Conservation (phyloP, 495 filamentous ascomycete species). For the Neurospora sp. region DNA sequence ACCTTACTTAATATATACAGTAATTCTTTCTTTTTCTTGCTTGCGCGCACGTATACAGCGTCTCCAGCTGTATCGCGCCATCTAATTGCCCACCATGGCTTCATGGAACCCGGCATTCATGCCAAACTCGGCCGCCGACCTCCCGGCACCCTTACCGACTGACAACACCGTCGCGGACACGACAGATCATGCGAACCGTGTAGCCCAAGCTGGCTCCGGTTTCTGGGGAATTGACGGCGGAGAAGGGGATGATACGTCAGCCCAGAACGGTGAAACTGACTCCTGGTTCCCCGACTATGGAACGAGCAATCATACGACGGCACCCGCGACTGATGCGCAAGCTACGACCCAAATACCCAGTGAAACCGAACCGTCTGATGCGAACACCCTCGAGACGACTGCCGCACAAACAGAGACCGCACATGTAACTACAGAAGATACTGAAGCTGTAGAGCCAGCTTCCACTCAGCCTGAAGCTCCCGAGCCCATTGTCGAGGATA, state of each 20-base stretch:
- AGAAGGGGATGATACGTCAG: not conserved
- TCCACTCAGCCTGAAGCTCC: not conserved
- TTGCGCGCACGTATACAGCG: slow-evolving; percentile 7
- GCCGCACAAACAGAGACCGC: not conserved
- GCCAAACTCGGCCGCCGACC: slow-evolving; percentile 33
- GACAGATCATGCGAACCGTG: not conserved
- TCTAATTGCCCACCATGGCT: slow-evolving; percentile 30
- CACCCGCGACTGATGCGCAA: slow-evolving; percentile 13
- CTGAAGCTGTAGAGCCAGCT: not conserved
- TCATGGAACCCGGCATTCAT: slow-evolving; percentile 48
- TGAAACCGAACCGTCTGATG: not conserved
- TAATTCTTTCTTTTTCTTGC: slow-evolving; percentile 22
- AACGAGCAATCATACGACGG: slow-evolving; percentile 18
- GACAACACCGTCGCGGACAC: not conserved
- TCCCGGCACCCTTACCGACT: slow-evolving; percentile 5
- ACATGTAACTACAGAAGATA: not conserved
- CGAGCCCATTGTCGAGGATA: not conserved
- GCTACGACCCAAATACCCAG: slow-evolving; percentile 1
- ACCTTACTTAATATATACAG: slow-evolving; percentile 7
- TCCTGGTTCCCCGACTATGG: slow-evolving; percentile 23
- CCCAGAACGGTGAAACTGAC: slow-evolving; percentile 16
- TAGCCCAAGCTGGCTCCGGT: not conserved
- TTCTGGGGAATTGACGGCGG: not conserved
- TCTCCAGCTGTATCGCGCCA: slow-evolving; percentile 17
- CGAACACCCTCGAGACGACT: not conserved